Base-by-base conservation (phyloP, 345 rosid species). In the Populus deltoides region DNA sequence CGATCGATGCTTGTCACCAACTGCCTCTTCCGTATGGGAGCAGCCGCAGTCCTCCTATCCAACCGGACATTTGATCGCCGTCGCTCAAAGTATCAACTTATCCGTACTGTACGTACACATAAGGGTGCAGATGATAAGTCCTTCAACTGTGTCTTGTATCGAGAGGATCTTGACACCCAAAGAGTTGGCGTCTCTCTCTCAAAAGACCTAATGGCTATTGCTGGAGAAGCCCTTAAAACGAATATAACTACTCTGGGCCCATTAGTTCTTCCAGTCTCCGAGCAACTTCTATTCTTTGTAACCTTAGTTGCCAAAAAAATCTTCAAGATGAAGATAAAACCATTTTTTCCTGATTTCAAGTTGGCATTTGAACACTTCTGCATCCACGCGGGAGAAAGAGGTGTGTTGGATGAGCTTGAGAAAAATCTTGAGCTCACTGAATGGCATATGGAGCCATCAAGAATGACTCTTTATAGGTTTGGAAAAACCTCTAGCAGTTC, bases 401-500 rank as follows among this genome's bases (percentile, higher is more conserved):
- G 94, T 0, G 98, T 94, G 51, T 80, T 94, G 3, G 98, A 94
- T 7, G 98, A 94, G 85, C 76, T 94, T 0, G 97, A 94, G 89
- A 94, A 94, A 82, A 92, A 89, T 59, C 87, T 94, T 24, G 91
- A 91, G 53, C 86, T 94, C 5, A 83, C 83, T 1, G 92, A 91
- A 0, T 87, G 92, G 94, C 98, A 94, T 71, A 92, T 94, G 98
- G 98, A 94, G 79, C 94, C 98, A 8, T 94, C 98, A 38, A 90
- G 98, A 76, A 94, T 94, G 98, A 91, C 98, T 0, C 85, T 94
- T 3, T 85, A 89, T 81, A 85, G 97, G 80, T 94, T 94, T 78
- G 98, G 98, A 1, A 94, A 94, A 73, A 94, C 98, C 36, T 94
- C 98, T 0, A 94, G 98, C 70, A 94, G 97, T 29, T 94, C 98